These are phyloP conservation scores for Phytophthora brassicae DNA, from an alignment of 352 stramenopile species.

Conservation along the genomic window DNA sequence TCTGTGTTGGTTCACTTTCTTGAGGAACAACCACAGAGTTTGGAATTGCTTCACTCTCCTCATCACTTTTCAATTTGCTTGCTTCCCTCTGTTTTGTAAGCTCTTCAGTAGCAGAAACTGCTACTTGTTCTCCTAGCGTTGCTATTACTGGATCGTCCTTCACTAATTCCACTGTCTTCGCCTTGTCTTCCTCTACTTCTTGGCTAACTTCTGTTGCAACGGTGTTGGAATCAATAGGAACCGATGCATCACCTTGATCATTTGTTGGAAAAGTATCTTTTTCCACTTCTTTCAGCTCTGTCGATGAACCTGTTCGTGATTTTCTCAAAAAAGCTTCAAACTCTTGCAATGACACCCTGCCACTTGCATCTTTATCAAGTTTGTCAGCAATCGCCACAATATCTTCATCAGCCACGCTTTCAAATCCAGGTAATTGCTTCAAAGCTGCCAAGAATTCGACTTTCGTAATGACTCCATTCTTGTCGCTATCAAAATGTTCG, in stretches of 20 bases:
- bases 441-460: constrained; percentile 54
- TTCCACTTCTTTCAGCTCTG: not conserved
- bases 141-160: not conserved
- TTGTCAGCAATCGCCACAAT: constrained; percentile 37
- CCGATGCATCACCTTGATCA: constrained; percentile 16
- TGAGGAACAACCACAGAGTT: not conserved
- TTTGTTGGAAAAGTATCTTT: not conserved
- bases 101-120: not conserved
- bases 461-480: constrained; percentile 43
- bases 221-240: not conserved
- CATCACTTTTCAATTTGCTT: not conserved
- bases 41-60: not conserved
- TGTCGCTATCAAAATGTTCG: constrained; percentile 55
- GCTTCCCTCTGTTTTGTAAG: not conserved
- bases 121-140: not conserved
- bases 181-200: not conserved
- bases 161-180: not conserved
- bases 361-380: constrained; percentile 58
- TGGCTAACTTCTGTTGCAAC: not conserved
- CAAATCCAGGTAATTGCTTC: constrained; percentile 48
- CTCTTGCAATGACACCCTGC: constrained; percentile 58
- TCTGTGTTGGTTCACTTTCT: not conserved
- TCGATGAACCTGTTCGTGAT: not conserved
- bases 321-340: constrained; percentile 44
- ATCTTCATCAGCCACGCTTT: constrained; percentile 36